Base-by-base conservation (phyloP, 23 red algal species). In the Cyanidioschyzon merolae region DNA sequence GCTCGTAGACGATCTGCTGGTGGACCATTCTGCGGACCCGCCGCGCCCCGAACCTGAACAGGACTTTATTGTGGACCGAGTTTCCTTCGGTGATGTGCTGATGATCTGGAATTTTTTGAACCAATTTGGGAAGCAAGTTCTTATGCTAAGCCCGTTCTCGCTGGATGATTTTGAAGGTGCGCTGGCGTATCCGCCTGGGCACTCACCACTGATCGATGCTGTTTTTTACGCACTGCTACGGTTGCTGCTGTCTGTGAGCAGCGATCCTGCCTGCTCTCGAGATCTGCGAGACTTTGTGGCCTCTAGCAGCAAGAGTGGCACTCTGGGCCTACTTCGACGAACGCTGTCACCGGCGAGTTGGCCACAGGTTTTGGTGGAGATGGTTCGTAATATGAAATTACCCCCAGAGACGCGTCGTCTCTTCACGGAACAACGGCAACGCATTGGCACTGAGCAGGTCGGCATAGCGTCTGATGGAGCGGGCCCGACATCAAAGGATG, bases 81-180 rank as follows among this genome's bases (percentile, higher is more conserved):
- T 71, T 7, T 71, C 63, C n/a, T 71, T 71, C 30, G 63, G 63
- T 3, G 78, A 81, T 40, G 17, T 81, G 3, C 37, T 81, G 37
- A 71, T 71, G 59, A 32, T 81, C 68, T 81, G 78, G 78, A 68
- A 81, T 41, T 39, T 81, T 71, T 37, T 71, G 38, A 67, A 40
- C 34, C 58, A 71, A 25, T 81, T 81, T 32, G 78, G 78, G 1
- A 37, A 57, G 38, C 57, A 71, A n/a, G 63, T 35, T 25, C 78
- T 81, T 34, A 30, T 39, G 0, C 78, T 81, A 2, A 39, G 27
- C 1, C 54, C 78, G 35, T 81, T 81, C 41, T 81, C 78, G 38
- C 30, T 81, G 54, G 37, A 40, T 67, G 78, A 81, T 40, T 81
- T 81, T 34, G 78, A 81, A 34, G 68, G 68, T 1, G 78, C 78